Conservation (phyloP, 139 green algal species). For the Coccomyxa sp. region DNA sequence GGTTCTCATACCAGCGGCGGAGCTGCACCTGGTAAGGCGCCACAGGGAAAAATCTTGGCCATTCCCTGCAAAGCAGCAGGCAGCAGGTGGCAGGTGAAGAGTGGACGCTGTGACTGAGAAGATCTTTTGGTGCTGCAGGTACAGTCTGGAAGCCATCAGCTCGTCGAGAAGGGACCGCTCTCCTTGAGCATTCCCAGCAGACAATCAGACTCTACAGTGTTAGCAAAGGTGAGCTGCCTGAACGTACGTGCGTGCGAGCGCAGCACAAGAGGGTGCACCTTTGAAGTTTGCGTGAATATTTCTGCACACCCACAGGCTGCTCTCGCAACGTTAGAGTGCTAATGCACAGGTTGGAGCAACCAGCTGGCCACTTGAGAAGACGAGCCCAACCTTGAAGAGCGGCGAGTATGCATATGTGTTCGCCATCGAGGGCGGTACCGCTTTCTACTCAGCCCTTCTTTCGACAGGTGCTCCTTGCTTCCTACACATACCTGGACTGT, state of each 20-base stretch:
- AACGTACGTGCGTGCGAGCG: background rate
- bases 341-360: conserved; percentile 11
- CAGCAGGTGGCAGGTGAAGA: too few relatives aligned
- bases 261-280: background rate
- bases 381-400: conserved; percentile 3
- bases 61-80: background rate
- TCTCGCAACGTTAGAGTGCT: background rate
- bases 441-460: conserved; percentile 15
- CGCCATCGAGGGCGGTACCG: conserved; percentile 1
- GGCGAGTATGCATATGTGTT: conserved; percentile 13
- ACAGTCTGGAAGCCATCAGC: conserved; percentile 2
- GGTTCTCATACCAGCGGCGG: conserved; percentile 8
- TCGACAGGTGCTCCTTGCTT: conserved; percentile 10
- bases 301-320: background rate
- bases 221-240: background rate
- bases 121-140: conserved; percentile 5
- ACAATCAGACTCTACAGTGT: background rate
- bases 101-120: too few relatives aligned
- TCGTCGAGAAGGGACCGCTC: conserved; percentile 9
- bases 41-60: background rate
- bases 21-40: conserved; percentile 17
- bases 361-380: conserved; percentile 5
- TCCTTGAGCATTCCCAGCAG: background rate
- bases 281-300: background rate
- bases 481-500: too few relatives aligned